These are phyloP conservation scores for Aphanomyces astaci DNA, from an alignment of 352 stramenopile species.

Conservation along the genomic window DNA sequence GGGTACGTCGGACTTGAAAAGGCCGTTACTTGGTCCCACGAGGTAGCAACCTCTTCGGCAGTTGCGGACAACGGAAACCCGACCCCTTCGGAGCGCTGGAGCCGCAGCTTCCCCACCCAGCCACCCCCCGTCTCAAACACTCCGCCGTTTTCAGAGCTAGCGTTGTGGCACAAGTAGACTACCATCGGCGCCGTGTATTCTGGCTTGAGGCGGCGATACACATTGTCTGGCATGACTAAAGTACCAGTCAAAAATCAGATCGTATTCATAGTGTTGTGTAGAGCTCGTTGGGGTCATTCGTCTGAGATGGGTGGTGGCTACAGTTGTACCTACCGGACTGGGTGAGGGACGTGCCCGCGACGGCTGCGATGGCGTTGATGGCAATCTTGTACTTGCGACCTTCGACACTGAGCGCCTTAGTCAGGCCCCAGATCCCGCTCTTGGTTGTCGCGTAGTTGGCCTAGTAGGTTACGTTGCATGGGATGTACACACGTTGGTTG, in stretches of 20 bases:
- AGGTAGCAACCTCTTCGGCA: constrained; percentile 28
- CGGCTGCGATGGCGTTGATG: constrained; percentile 59
- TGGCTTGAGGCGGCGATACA: constrained; percentile 46
- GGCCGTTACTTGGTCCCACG: constrained; percentile 48
- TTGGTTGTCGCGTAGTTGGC: constrained; percentile 76
- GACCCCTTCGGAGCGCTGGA: constrained; percentile 61
- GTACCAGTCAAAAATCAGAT: not conserved
- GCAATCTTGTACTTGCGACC: constrained; percentile 69
- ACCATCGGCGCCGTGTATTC: constrained; percentile 59
- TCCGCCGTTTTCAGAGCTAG: constrained; percentile 42
- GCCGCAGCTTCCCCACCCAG: constrained; percentile 54
- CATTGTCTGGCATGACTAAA: constrained; percentile 48
- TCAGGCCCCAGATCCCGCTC: constrained; percentile 63
- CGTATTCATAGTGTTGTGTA: too few species aligned
- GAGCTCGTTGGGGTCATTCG: too few species aligned
- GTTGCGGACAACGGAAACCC: constrained; percentile 46
- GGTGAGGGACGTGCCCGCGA: constrained; percentile 56
- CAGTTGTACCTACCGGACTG: constrained; percentile 31
- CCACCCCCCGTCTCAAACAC: constrained; percentile 54
- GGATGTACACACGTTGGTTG: too few species aligned
- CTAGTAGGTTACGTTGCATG: too few species aligned
- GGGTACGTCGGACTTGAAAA: constrained; percentile 63
- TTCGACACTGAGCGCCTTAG: constrained; percentile 57
- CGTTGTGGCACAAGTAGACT: constrained; percentile 51
- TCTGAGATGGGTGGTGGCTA: too few species aligned